Conservation (phyloP, 2,329 filamentous ascomycete species). For the Neocucurbitaria cava region DNA sequence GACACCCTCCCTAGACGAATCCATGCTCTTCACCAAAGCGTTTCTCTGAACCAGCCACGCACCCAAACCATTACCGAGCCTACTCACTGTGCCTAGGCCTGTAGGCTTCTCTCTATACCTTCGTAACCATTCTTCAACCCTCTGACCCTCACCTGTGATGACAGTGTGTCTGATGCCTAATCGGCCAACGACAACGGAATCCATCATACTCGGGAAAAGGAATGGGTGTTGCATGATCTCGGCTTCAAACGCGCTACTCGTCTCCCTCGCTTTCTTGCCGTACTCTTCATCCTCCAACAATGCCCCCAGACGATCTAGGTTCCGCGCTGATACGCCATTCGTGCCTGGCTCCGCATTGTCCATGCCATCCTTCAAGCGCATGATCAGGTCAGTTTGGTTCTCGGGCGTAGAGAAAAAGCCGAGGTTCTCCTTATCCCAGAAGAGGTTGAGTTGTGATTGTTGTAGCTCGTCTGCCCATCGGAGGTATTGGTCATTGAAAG, state of each 20-base stretch:
- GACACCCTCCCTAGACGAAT: conserved; percentile 45
- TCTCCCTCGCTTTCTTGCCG: conserved; percentile 70
- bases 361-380: conserved; percentile 94
- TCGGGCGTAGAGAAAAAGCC: conserved; percentile 77
- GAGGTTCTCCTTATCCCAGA: conserved; percentile 70
- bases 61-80: conserved; percentile 43
- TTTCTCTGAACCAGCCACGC: conserved; percentile 62
- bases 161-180: conserved; percentile 71
- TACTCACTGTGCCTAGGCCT: conserved; percentile 40
- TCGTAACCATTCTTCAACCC: conserved; percentile 50
- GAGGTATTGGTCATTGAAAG: conserved; percentile 76
- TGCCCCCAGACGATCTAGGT: conserved; percentile 80
- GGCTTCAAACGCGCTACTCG: conserved; percentile 84
- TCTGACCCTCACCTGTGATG: conserved; percentile 58
- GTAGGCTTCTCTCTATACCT: conserved; percentile 51
- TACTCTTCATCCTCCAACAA: conserved; percentile 73
- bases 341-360: conserved; percentile 89
- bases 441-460: conserved; percentile 75
- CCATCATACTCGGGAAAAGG: conserved; percentile 83
- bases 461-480: conserved; percentile 84
- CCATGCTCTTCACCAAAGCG: conserved; percentile 52
- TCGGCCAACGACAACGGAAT: conserved; percentile 74
- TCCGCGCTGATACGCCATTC: conserved; percentile 85
- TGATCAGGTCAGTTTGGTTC: conserved; percentile 71
- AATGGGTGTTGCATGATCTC: conserved; percentile 94